These are phyloP conservation scores for Pythium insidiosum DNA, from an alignment of 352 stramenopile species.

Conservation along the genomic window DNA sequence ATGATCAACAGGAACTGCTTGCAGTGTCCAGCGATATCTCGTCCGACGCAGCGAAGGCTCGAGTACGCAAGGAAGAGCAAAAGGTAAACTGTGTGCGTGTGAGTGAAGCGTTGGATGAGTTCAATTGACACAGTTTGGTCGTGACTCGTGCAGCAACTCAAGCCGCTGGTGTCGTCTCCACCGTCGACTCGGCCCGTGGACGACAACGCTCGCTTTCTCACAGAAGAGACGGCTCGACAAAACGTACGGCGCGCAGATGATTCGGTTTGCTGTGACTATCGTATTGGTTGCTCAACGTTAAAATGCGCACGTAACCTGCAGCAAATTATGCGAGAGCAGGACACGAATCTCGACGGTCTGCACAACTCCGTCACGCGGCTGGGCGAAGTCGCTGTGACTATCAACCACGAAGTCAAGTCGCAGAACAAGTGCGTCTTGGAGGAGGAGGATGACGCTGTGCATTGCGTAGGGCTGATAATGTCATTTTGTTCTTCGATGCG, in stretches of 20 bases:
- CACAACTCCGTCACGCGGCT: conserved; percentile 41
- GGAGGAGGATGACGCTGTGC: no score
- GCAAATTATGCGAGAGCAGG: conserved; percentile 69
- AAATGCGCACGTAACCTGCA: conserved; percentile 1
- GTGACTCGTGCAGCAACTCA: conserved; percentile 24
- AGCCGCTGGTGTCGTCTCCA: conserved; percentile 16
- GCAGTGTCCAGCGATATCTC: conserved; percentile 45
- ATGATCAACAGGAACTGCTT: conserved; percentile 43
- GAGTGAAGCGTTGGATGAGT: background rate
- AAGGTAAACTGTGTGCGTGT: conserved; percentile 23
- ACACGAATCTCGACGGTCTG: conserved; percentile 49
- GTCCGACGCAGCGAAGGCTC: conserved; percentile 44
- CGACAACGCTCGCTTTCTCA: conserved; percentile 48
- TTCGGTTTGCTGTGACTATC: conserved; percentile 2
- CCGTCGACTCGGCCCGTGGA: conserved; percentile 13
- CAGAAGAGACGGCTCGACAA: conserved; percentile 48
- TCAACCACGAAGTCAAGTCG: conserved; percentile 57
- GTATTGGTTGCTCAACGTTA: background rate
- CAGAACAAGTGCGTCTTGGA: conserved; percentile 78
- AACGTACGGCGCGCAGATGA: conserved; percentile 23
- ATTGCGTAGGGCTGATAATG: no score
- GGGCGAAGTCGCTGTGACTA: conserved; percentile 61
- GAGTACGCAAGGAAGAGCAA: conserved; percentile 52
- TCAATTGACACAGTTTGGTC: background rate
- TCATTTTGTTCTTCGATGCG: no score